Conservation (phyloP, 2,329 filamentous ascomycete species). For the Penicillium palitans region DNA sequence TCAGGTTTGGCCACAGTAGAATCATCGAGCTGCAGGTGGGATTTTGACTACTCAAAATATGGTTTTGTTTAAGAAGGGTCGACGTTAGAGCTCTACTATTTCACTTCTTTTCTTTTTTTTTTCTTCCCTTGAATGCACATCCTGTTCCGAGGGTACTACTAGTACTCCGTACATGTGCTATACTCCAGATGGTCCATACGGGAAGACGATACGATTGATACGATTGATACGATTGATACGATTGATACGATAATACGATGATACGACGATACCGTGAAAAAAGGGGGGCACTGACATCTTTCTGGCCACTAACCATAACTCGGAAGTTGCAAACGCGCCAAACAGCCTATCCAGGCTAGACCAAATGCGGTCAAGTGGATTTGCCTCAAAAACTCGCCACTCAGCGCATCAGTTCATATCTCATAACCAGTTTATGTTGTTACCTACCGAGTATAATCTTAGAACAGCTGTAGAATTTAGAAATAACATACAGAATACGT, state of each 20-base stretch:
- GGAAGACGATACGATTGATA: not conserved
- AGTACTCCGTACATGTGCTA: not conserved
- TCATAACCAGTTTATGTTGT: not conserved
- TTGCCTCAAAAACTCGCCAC: not conserved
- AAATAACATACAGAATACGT: not conserved
- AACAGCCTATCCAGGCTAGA: not conserved
- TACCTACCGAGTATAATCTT: too few species aligned
- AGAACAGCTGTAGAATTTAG: too few species aligned
- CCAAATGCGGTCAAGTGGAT: not conserved
- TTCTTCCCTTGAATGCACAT: not conserved
- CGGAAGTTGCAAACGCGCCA: not conserved
- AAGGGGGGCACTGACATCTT: not conserved
- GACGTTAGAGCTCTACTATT: not conserved
- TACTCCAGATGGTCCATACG: not conserved
- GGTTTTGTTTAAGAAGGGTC: not conserved
- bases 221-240: not conserved
- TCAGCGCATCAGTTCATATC: not conserved
- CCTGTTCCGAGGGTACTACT: not conserved
- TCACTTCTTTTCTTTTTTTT: not conserved
- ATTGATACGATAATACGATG: not conserved
- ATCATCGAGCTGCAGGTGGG: slow-evolving; percentile 13
- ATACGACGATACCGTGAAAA: slow-evolving; percentile 3
- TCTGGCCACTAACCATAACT: not conserved
- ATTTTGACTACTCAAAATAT: slow-evolving; percentile 4
- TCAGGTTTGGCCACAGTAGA: slow-evolving; percentile 14